phyloP scores from a whole-genome alignment of 2,329 filamentous ascomycete genomes.

The Monilinia fructicola region DNA sequence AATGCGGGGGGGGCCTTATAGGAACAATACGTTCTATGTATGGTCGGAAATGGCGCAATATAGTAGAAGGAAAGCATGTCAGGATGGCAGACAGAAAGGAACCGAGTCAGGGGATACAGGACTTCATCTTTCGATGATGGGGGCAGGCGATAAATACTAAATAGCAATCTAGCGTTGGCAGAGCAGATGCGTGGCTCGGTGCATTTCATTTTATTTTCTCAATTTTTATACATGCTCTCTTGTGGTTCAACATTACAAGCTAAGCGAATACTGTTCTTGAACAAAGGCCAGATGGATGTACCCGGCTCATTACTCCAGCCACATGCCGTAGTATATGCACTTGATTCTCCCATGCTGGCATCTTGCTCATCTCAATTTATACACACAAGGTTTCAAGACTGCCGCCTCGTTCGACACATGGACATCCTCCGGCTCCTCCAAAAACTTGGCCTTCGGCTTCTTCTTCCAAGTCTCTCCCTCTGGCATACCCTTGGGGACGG shows the following conservation, averaged over 20 bases:
- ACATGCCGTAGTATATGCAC: not conserved
- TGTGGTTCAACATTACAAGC: not conserved
- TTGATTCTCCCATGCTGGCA: not conserved
- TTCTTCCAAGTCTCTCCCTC: conserved; percentile 62
- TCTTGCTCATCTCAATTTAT: conserved; percentile 67
- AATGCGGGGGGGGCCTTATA: not conserved
- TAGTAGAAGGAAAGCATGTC: conserved; percentile 12
- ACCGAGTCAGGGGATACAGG: not conserved
- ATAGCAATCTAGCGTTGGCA: conserved; percentile 11
- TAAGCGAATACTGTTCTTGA: not conserved
- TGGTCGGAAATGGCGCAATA: not conserved
- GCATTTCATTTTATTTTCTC: not conserved
- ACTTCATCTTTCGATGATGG: not conserved
- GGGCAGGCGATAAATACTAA: not conserved
- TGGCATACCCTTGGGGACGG: conserved; percentile 45
- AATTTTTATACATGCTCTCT: not conserved
- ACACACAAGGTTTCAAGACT: conserved; percentile 90
- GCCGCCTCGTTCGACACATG: conserved; percentile 62
- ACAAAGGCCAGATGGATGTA: not conserved
- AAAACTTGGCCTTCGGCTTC: conserved; percentile 75
- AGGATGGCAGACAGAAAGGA: not conserved
- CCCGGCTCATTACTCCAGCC: not conserved
- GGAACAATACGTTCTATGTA: conserved; percentile 10
- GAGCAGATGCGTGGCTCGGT: conserved; percentile 8
- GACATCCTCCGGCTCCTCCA: conserved; percentile 59